Base-by-base conservation (phyloP, 164 flowering plant species). In the Aristolochia fimbriata region DNA sequence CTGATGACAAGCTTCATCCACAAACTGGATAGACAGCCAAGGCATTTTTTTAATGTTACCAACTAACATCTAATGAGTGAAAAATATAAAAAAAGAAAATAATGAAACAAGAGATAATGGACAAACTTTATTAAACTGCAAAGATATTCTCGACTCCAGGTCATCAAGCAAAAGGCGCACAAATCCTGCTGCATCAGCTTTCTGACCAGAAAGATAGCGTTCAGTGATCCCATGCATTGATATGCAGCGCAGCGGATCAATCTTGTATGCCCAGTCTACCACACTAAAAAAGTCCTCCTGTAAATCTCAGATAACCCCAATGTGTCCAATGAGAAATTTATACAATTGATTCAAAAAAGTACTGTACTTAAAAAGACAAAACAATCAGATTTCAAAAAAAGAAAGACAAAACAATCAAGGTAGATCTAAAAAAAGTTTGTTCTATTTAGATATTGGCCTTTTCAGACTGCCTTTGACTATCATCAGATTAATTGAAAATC, bases 211-310 rank as follows among this genome's bases (percentile, higher is more conserved):
- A 66, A 90, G 79, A 74, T 93, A 93, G 4, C 83, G 81, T 67
- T 93, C 99, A 48, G 99, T 93, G 47, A 88, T 82, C 19, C 99
- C 99, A 83, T 88, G 91, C 97, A 94, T 86, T n/a, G 97, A 94
- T 77, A 93, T 86, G 76, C 99, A 93, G 55, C 97, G 89, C 64
- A 93, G 68, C 46, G 99, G 99, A 70, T 93, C 99, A 69, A 93
- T 90, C 75, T 85, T 90, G 78, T 86, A 90, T 37, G 97, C 99
- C 99, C 99, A 93, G 66, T 93, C 99, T 74, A 93, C 96, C 56
- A 93, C 97, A 30, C 95, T 92, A 81, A 77, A 87, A 62, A 93
- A 93, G 55, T 93, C 98, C 70, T 93, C 98, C 98, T 93, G 71
- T 24, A 71, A 62, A 58, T 17, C 55, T 55, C 54, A 51, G 49